Evolutionary conservation across 441 rosid species (phyloP).

Genomic region (Viola pubescens): DNA sequence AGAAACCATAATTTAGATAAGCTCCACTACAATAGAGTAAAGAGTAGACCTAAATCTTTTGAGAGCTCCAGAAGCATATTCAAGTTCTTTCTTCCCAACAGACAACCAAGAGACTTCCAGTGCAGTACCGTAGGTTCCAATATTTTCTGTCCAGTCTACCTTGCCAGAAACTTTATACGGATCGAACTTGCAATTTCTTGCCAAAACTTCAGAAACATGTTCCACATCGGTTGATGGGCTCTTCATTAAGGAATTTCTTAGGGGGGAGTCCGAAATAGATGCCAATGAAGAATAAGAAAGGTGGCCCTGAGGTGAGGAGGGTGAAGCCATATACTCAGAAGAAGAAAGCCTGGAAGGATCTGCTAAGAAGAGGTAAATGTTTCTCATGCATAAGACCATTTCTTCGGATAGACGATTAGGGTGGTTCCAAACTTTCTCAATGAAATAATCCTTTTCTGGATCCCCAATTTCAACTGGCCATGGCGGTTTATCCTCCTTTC

Average conservation of each 20-base stretch:
- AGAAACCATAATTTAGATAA: background rate
- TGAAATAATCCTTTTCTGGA: constrained; percentile 17
- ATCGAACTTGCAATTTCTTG: constrained; percentile 28
- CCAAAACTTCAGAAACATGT: constrained; percentile 17
- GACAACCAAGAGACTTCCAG: constrained; percentile 57
- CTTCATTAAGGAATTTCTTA: constrained; percentile 24
- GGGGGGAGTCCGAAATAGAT: constrained; percentile 36
- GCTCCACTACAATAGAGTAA: background rate
- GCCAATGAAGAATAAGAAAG: constrained; percentile 37
- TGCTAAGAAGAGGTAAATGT: constrained; percentile 52
- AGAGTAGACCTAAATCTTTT: constrained; percentile 46
- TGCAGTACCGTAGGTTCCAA: constrained; percentile 44
- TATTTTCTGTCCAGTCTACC: constrained; percentile 35
- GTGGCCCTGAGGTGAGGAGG: constrained; percentile 40
- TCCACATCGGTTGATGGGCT: constrained; percentile 28
- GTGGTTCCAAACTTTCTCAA: constrained; percentile 40
- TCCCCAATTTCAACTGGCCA: constrained; percentile 16
- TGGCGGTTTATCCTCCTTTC: constrained; percentile 16
- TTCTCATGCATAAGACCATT: constrained; percentile 67
- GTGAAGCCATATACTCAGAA: constrained; percentile 28
- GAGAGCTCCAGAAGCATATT: constrained; percentile 59
- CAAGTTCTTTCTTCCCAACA: constrained; percentile 58
- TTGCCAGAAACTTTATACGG: constrained; percentile 43
- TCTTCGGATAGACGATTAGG: constrained; percentile 60
- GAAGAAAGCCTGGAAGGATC: constrained; percentile 37